These are phyloP conservation scores for Trametes meyenii DNA, from an alignment of 768 basidiomycete genomes.

Conservation along the genomic window DNA sequence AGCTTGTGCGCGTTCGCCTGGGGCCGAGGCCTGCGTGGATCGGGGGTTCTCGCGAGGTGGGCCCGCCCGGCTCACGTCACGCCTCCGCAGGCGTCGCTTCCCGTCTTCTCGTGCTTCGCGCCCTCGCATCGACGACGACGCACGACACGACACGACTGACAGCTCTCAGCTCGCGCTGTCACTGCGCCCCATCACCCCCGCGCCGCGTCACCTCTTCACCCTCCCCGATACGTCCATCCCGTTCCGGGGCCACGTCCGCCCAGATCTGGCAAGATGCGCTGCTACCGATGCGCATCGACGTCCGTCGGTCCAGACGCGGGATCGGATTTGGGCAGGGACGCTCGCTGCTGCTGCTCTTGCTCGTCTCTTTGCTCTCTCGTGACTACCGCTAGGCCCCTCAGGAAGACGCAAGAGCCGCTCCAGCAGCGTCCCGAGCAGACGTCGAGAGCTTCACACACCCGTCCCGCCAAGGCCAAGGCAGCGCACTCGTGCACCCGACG, in stretches of 20 bases:
- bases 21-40: slow-evolving; percentile 4
- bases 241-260: too few species aligned
- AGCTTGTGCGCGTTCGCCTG: neutral
- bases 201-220: neutral
- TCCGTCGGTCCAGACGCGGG: too few species aligned
- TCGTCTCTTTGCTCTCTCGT: neutral
- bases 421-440: slow-evolving; percentile 8
- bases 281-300: too few species aligned
- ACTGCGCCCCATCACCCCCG: neutral
- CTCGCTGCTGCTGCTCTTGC: neutral
- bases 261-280: too few species aligned
- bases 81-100: neutral
- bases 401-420: slow-evolving; percentile 13
- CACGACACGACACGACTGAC: too few species aligned
- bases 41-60: slow-evolving; percentile 20
- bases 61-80: neutral
- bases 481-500: neutral
- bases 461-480: neutral
- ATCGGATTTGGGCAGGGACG: too few species aligned
- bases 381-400: slow-evolving; percentile 1
- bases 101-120: neutral
- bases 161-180: too few species aligned
- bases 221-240: too few species aligned
- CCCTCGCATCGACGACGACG: too few species aligned
- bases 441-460: neutral